Conservation (phyloP, 139 green algal genomes). For the Nannochloris sp. region DNA sequence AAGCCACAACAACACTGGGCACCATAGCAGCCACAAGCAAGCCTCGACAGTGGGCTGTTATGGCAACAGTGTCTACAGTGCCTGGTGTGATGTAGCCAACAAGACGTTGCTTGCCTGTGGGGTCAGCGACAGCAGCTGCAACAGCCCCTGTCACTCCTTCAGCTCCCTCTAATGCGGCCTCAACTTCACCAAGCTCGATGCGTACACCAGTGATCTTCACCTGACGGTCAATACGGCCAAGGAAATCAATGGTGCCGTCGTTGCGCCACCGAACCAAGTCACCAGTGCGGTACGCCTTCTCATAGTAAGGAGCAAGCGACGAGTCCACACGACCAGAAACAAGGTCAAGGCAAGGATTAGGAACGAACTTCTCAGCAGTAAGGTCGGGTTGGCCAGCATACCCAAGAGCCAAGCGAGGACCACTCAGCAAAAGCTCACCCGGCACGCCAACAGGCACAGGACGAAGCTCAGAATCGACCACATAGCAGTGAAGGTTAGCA, state of each 20-base stretch:
- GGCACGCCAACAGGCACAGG: constrained; percentile 26
- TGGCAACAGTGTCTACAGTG: not conserved
- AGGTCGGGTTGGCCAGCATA: constrained; percentile 25
- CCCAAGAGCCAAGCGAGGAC: constrained; percentile 26
- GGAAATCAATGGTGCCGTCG: constrained; percentile 29
- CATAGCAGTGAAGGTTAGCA: constrained; percentile 31
- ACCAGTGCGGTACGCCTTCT: constrained; percentile 19
- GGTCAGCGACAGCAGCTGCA: not conserved
- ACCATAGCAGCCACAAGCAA: constrained; percentile 14
- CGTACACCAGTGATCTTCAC: constrained; percentile 51
- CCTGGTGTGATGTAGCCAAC: constrained; percentile 12
- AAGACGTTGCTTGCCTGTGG: not conserved
- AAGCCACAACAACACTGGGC: constrained; percentile 14
- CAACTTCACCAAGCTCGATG: constrained; percentile 58
- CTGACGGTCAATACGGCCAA: constrained; percentile 41
- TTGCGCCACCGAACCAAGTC: constrained; percentile 32
- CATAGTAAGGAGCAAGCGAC: too few species aligned
- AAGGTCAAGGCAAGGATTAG: constrained; percentile 14
- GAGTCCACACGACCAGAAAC: not conserved
- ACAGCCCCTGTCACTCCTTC: constrained; percentile 1
- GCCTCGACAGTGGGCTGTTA: not conserved
- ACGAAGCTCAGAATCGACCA: constrained; percentile 14
- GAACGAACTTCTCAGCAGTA: constrained; percentile 30
- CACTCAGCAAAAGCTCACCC: constrained; percentile 42
- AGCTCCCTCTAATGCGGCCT: constrained; percentile 20